phyloP scores from a whole-genome alignment of 805 yeast species.

The Suhomyces kilbournensis region DNA sequence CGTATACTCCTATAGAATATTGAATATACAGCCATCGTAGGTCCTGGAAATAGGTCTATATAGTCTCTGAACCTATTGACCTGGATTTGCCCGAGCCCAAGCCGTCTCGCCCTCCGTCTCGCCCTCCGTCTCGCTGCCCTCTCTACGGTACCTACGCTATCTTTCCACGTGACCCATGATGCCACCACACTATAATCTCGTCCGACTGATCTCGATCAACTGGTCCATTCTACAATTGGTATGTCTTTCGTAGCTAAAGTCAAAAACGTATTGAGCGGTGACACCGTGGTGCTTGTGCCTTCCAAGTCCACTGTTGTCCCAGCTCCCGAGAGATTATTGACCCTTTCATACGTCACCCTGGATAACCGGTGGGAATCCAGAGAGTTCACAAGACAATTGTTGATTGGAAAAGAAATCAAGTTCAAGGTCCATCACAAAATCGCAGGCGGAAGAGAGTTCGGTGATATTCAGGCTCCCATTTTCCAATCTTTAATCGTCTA shows the following conservation, averaged over 20 bases:
- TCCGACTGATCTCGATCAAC: not conserved
- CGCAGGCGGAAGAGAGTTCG: constrained; percentile 59
- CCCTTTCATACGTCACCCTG: constrained; percentile 64
- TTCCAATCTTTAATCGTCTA: constrained; percentile 58
- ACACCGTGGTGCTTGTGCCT: constrained; percentile 62
- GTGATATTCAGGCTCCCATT: constrained; percentile 65
- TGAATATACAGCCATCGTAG: no score
- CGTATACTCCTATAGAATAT: no score
- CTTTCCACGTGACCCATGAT: not conserved
- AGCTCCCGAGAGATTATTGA: constrained; percentile 55
- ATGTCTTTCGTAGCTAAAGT: constrained; percentile 51
- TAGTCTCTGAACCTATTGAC: no score
- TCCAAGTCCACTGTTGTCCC: constrained; percentile 39
- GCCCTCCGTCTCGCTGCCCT: no score
- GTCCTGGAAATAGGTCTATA: no score
- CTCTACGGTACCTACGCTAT: no score
- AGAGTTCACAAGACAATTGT: constrained; percentile 57
- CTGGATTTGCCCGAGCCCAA: no score
- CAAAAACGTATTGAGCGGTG: constrained; percentile 68
- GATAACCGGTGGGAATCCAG: constrained; percentile 59
- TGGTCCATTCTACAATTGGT: not conserved
- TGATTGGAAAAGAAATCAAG: constrained; percentile 63
- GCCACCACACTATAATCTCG: not conserved
- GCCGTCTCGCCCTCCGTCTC: no score
- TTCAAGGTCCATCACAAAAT: constrained; percentile 56